Evolutionary conservation across 2,329 filamentous ascomycete species (phyloP), one percentile per base, ranked within the genome.

Genomic region (Cryoendolithus antarcticus): DNA sequence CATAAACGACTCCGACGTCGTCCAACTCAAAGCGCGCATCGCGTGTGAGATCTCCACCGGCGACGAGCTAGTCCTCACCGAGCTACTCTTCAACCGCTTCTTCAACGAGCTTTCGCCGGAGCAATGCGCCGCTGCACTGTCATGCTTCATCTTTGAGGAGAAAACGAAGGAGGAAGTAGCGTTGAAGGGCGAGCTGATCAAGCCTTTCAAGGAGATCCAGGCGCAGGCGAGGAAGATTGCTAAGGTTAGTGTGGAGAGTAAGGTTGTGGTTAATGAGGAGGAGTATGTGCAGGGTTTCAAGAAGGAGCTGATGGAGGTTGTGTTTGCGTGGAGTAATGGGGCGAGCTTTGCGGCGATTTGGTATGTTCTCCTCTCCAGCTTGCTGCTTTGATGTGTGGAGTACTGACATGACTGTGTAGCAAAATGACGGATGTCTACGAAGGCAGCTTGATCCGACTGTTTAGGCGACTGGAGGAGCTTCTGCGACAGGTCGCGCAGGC

Each of bases 391-490:
- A 48, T 38, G 21, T 9, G 15, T 21, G 10, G 28, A 11, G 29
- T 37, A n/a, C 35, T 32, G 11, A 43, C 34, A 31, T 35, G 33
- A 19, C 30, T 35, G 19, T 35, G 6, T 47, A 93, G 89, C 65
- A 93, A 93, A 85, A 95, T 98, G 88, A 96, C 91, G 21, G 89
- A 95, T 53, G 85, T 89, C 21, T 98, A 95, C 62, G 91, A 98
- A 66, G 91, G 91, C 44, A 95, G 86, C 42, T 69, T 98, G 44
- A 96, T 98, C 52, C 86, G 91, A 35, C 77, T 95, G 30, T 98
- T 98, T 76, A 82, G 91, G 39, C 83, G 91, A 12, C 71, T 98
- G 27, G 91, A 98, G 63, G 91, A 98, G 64, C 71, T 95, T 42
- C 70, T 98, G 29, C 77, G 91, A 49, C 91, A 98, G 62, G 93